Evolutionary conservation across 768 basidiomycete species (phyloP).

Genomic region (Lactarius psammicola): DNA sequence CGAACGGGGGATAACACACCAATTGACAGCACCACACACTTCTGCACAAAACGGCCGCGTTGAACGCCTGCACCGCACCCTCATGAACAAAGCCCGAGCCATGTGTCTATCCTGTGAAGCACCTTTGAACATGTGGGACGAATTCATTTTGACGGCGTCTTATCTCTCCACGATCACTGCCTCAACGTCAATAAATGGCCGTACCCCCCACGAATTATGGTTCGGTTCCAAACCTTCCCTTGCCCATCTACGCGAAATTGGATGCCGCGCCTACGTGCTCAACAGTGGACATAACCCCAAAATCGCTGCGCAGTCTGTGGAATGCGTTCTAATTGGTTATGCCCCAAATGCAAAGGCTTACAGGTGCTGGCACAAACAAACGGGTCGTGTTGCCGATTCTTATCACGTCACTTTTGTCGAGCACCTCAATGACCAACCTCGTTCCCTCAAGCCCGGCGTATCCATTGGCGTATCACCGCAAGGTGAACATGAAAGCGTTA

Average conservation of each 20-base stretch:
- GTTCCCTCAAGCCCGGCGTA: too few species aligned
- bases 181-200: slow-evolving; percentile 23
- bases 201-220: background rate
- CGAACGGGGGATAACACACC: background rate
- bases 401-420: too few species aligned
- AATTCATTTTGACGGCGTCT: background rate
- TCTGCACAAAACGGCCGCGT: slow-evolving; percentile 7
- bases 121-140: background rate
- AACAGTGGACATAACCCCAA: background rate
- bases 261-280: background rate
- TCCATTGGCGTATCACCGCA: too few species aligned
- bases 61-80: slow-evolving; percentile 1
- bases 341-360: too few species aligned
- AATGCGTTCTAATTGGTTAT: too few species aligned
- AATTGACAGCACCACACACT: slow-evolving; percentile 10
- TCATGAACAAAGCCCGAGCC: background rate
- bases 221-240: background rate
- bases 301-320: too few species aligned
- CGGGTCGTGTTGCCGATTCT: too few species aligned
- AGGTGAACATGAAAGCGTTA: too few species aligned
- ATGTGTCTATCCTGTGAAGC: background rate
- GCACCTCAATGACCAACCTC: too few species aligned
- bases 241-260: slow-evolving; percentile 1
- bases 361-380: too few species aligned
- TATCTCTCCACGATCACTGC: slow-evolving; percentile 6